Evolutionary conservation across 140 eudicot genomes (phyloP), one percentile per base, ranked within the genome.

Genomic region (Cichorium intybus): DNA sequence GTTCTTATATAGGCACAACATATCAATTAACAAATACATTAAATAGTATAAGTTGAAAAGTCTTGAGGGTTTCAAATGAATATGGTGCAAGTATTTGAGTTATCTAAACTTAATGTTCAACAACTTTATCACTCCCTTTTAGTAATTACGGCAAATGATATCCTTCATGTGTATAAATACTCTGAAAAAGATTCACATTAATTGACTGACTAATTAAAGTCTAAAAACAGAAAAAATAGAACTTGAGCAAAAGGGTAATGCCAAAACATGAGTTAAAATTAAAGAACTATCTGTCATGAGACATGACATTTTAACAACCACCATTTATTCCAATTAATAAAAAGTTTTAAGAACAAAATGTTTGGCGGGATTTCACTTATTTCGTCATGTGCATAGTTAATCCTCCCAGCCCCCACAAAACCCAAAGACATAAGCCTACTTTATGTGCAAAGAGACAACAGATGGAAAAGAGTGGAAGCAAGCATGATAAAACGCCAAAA

Each of bases 401-500:
- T 63, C 66, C 43, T 72, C 66, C 41, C 24, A 64, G 59, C 43
- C 75, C 79, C 80, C 75, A 75, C 81, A 64, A 50, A 48, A 77
- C 29, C 77, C 64, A 62, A 80, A 70, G 85, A 79, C 85, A 79
- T 61, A 64, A 77, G 80, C 74, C 43, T 34, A 74, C 85, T 76
- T 74, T 79, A 76, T 69, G 75, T 65, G 59, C 77, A 73, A 74
- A 64, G 61, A 64, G 81, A 80, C 81, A 74, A 72, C 60, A 72
- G 62, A 51, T 39, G 68, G 70, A 66, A 67, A 72, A 46, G 73
- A 52, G 67, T 66, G 65, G 76, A 60, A 77, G 64, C 69, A 66
- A 8, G 50, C 24, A 80, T 47, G 72, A 82, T 47, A 75, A 82
- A 67, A 83, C 57, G 87, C 86, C 87, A 80, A 86, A 75, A 66